A percentile compares a stretch with the other conserved stretches of the same genome.
Conservation (phyloP, 805 yeast genomes). For the Saccharomycopsis guyanensis region DNA sequence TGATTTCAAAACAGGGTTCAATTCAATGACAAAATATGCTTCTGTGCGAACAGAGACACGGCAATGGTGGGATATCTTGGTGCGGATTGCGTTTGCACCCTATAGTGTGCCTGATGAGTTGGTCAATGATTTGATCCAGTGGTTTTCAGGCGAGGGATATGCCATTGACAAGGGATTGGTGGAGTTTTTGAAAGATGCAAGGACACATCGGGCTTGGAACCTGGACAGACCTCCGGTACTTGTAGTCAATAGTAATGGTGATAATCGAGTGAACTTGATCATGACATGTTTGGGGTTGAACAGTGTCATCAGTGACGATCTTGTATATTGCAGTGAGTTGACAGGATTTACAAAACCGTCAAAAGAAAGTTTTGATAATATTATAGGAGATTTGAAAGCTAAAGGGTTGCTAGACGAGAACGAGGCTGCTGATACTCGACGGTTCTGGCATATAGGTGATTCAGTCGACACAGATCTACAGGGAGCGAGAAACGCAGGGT, state of each 20-base stretch:
- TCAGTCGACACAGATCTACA: constrained; percentile 45
- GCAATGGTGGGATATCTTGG: constrained; percentile 53
- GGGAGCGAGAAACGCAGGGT: constrained; percentile 48
- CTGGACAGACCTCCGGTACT: constrained; percentile 30
- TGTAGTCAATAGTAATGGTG: constrained; percentile 55
- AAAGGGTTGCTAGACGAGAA: constrained; percentile 22
- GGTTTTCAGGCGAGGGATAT: constrained; percentile 51
- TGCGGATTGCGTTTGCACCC: constrained; percentile 37
- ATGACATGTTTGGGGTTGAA: constrained; percentile 39
- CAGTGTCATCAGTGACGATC: constrained; percentile 19
- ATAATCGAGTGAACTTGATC: constrained; percentile 41
- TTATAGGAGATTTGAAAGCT: constrained; percentile 26
- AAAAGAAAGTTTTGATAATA: constrained; percentile 36
- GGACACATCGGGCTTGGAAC: too few species aligned
- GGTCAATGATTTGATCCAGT: constrained; percentile 37
- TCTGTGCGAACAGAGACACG: constrained; percentile 23
- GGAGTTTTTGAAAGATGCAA: constrained; percentile 31
- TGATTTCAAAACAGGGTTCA: constrained; percentile 30
- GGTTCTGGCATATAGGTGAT: constrained; percentile 64
- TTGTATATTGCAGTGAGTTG: constrained; percentile 49
- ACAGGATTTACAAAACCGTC: constrained; percentile 48
- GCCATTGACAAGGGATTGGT: constrained; percentile 45
- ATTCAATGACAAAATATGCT: constrained; percentile 27
- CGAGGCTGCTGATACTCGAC: constrained; percentile 21
- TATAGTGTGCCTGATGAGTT: constrained; percentile 29